Conservation (phyloP, 108 stramenopile genomes). For the Fragilaria radians region DNA sequence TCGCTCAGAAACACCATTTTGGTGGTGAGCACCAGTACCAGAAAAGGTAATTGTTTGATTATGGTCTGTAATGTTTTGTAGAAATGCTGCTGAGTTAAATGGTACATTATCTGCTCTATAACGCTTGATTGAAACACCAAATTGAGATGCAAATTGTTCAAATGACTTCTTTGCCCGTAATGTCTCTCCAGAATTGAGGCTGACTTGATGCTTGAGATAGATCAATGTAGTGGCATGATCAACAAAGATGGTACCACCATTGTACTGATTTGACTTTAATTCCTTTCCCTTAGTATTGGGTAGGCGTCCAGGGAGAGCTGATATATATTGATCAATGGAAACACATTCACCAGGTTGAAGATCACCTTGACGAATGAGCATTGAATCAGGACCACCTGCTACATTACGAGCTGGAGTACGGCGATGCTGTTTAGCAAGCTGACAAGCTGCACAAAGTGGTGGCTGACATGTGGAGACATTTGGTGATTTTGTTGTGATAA, state of each 20-base stretch:
- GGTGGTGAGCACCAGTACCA: slow-evolving; percentile 31
- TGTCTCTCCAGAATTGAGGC: slow-evolving; percentile 15
- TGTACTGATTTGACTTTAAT: slow-evolving; percentile 1
- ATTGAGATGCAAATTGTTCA: slow-evolving; percentile 7
- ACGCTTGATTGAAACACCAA: slow-evolving; percentile 11
- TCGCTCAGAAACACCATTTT: slow-evolving; percentile 36
- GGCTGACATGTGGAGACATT: not conserved
- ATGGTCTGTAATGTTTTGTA: not conserved
- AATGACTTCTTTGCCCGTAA: slow-evolving; percentile 9
- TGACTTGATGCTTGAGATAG: slow-evolving; percentile 4
- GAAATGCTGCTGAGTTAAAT: slow-evolving; percentile 16
- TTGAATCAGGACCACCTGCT: not conserved
- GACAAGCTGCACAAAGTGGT: slow-evolving; percentile 18
- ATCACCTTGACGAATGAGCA: not conserved
- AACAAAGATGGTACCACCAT: slow-evolving; percentile 13
- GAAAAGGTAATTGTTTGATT: slow-evolving; percentile 15
- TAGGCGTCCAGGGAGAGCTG: slow-evolving; percentile 19
- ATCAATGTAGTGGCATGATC: slow-evolving; percentile 11
- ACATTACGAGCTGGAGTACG: not conserved
- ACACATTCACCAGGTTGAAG: slow-evolving; percentile 28
- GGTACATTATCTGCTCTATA: slow-evolving; percentile 27
- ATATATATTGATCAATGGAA: slow-evolving; percentile 32
- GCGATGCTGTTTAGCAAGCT: slow-evolving; percentile 19
- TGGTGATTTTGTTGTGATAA: not conserved
- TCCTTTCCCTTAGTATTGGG: slow-evolving; percentile 15